Base-by-base conservation (phyloP, 257 asterid genomes). In the Verbascum thapsus region DNA sequence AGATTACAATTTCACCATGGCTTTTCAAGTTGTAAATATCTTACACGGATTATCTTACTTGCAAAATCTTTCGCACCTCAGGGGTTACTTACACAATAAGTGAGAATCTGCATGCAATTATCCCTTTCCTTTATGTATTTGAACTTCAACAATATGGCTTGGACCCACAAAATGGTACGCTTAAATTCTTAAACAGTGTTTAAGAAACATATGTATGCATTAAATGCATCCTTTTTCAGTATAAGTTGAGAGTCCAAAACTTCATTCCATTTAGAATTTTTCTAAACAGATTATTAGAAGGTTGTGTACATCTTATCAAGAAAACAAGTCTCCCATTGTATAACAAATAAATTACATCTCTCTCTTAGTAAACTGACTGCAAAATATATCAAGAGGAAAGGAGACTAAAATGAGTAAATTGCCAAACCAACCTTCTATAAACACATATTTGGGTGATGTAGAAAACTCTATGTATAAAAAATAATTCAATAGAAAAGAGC, bases 391-490 rank as follows among this genome's bases (percentile, higher is more conserved):
- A 17, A 26, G 51, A 41, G 64, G 12, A 41, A 11, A 49, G 39
- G 20, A 45, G 19, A 63, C 11, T 15, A 6, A 12, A 52, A 12
- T 52, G 12, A 9, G 13, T 37, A 11, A 58, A 17, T 11, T 38
- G n/a, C n/a, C n/a, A n/a, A n/a, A n/a, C n/a, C n/a, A n/a, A n/a
- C n/a, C n/a, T n/a, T n/a, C n/a, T n/a, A 17, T 8, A 3, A 7
- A 4, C 11, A 35, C 11, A 66, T 11, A 10, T 47, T n/a, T 44
- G 61, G 47, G 66, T 32, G 42, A 49, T 34, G 15, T 11, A 54
- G 52, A 57, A 60, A 53, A 72, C 53, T 39, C 44, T 53, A 42
- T 32, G 9, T 58, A 51, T 39, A 50, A 55, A 26, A 5, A 57
- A 45, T 26, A 58, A 41, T 65, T 47, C 2, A 47, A 67, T 39